Conservation (phyloP, 306 rosid genomes). For the Begonia fuchsioides region DNA sequence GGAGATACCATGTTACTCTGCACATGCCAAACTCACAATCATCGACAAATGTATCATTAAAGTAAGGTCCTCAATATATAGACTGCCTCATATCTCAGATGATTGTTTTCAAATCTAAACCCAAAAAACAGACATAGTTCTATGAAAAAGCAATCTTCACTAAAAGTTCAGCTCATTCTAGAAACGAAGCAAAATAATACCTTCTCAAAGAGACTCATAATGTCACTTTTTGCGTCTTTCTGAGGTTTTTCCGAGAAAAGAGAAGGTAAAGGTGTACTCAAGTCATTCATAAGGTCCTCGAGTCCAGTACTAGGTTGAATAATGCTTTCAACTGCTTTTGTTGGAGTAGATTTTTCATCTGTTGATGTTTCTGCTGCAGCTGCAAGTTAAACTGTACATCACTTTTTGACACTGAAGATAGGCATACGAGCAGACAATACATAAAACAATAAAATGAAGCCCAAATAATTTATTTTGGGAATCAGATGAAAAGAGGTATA, state of each 20-base stretch:
- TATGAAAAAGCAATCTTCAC: too few relatives aligned
- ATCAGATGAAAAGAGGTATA: constrained; percentile 4
- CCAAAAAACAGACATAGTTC: too few relatives aligned
- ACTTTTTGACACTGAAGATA: constrained; percentile 7
- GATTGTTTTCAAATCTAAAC: too few relatives aligned
- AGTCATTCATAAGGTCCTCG: constrained; percentile 75
- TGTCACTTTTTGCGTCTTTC: constrained; percentile 80
- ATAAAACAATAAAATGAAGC: too few relatives aligned
- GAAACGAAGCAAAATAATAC: constrained; percentile 13
- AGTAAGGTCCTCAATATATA: not conserved
- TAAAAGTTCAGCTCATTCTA: too few relatives aligned
- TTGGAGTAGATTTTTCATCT: constrained; percentile 38
- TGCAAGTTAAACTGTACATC: constrained; percentile 28
- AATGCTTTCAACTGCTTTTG: constrained; percentile 40
- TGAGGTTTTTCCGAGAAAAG: constrained; percentile 41
- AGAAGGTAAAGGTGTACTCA: constrained; percentile 37
- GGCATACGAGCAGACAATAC: not conserved
- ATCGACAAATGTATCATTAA: not conserved
- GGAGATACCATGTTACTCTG: constrained; percentile 87
- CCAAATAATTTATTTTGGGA: too few relatives aligned
- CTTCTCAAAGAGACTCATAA: constrained; percentile 99
- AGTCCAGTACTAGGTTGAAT: constrained; percentile 32
- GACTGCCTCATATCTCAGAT: not conserved
- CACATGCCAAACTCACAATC: constrained; percentile 11
- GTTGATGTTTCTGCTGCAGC: constrained; percentile 57